Evolutionary conservation across 73 alveolate genomes (phyloP).

Genomic region (Breviolum minutum): DNA sequence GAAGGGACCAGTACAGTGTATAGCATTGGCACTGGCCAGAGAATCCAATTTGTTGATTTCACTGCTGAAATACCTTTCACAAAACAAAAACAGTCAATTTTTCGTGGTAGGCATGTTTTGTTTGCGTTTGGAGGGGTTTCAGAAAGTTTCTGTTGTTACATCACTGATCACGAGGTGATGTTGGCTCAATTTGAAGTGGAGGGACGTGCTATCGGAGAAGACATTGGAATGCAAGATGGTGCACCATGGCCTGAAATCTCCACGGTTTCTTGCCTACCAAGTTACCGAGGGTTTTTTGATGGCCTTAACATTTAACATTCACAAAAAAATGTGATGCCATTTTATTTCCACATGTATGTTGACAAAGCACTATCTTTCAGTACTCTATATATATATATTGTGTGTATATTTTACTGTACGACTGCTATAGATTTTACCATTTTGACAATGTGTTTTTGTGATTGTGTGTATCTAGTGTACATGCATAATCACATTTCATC

Average conservation of each 20-base stretch:
- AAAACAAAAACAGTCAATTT: background rate
- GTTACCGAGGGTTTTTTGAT: no score
- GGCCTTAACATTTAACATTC: no score
- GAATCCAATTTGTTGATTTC: no score
- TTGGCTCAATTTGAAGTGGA: conserved; percentile 13
- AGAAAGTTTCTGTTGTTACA: background rate
- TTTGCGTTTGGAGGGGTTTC: background rate
- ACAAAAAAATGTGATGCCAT: background rate
- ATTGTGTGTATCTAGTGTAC: background rate
- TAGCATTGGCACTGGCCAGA: no score
- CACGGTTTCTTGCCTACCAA: background rate
- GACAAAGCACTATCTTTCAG: no score
- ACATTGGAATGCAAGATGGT: conserved; percentile 5
- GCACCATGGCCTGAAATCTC: conserved; percentile 7
- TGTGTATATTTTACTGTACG: background rate
- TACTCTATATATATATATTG: background rate
- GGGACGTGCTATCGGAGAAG: background rate
- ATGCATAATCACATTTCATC: background rate
- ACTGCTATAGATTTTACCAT: no score
- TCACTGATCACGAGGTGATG: background rate
- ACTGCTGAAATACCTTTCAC: no score
- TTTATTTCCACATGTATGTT: background rate
- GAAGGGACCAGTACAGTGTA: no score
- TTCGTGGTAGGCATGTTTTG: background rate
- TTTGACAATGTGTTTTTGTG: background rate